Evolutionary conservation across 768 basidiomycete species (phyloP), one percentile per base, ranked within the genome.

Genomic region (Suillus tomentosus): DNA sequence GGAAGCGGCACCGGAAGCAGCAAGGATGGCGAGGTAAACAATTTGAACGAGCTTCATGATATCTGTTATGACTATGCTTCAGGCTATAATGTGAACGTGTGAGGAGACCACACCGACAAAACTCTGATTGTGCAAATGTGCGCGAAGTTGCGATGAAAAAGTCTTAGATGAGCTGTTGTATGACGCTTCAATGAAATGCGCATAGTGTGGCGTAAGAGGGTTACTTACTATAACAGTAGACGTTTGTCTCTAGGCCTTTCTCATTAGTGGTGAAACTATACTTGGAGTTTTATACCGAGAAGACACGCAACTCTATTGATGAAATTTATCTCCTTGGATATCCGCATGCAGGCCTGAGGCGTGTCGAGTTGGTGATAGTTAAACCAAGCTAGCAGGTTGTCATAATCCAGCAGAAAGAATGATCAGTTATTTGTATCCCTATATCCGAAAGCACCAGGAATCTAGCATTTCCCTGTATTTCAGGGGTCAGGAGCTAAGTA

Each of bases 1-100:
- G 7, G 17, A 3, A 17, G 3, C 5, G 22, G 13, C 47, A 48
- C 13, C 15, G 2, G 78, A 70, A 63, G 82, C 74, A 53, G 71
- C 61, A 58, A 85, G 63, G 68, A 53, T 53, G 1, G 17, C 11
- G 27, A 53, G 31, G 31, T 19, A 53, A 19, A 31, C 0, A 3
- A 53, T 10, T 11, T 31, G 51, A 53, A 53, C 5, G 10, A 27
- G 50, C 27, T 31, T 53, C 51, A 53, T 53, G 10, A 10, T 53
- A 31, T 53, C 51, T 53, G 2, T 17, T 31, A 31, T 53, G 9
- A 51, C 50, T 17, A 53, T 31, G 51, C 31, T 8, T 53, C 17
- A 53, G 51, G 1, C 17, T 19, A 15, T 10, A 10, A 53, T 53
- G 31, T 8, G 9, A 17, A 17, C 15, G 17, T 19, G 51, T 9